Percentiles rank a stretch among this genome's conserved stretches.
These are phyloP conservation scores for Umbelopsis sp. DNA, from an alignment of 371 early-diverging fungal genomes.

Conservation along the genomic window DNA sequence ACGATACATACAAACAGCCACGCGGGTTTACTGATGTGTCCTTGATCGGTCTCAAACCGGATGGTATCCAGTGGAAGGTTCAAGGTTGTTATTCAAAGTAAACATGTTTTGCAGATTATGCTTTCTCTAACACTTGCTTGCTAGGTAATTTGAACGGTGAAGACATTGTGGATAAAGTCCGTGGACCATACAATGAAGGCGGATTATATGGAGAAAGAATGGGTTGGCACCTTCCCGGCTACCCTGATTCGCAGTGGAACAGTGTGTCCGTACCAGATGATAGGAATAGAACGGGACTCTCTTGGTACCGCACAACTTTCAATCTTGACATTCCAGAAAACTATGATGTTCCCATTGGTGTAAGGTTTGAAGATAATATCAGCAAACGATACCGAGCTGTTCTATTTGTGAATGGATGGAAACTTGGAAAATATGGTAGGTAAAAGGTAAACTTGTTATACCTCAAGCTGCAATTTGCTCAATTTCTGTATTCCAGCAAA, in stretches of 20 bases:
- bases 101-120: too few species aligned
- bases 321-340: conserved; percentile 24
- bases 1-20: conserved; percentile 12
- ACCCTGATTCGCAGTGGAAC: conserved; percentile 25
- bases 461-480: too few species aligned
- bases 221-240: conserved; percentile 35
- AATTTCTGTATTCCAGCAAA: conserved; percentile 18
- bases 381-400: not conserved
- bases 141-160: conserved; percentile 28
- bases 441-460: too few species aligned
- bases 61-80: too few species aligned
- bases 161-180: conserved; percentile 29
- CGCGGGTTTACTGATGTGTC: too few species aligned
- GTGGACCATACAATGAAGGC: conserved; percentile 30
- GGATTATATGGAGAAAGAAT: conserved; percentile 30
- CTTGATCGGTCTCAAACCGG: too few species aligned
- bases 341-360: conserved; percentile 24
- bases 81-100: too few species aligned
- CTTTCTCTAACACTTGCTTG: too few species aligned
- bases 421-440: too few species aligned
- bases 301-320: conserved; percentile 30
- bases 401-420: too few species aligned
- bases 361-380: conserved; percentile 21
- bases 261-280: conserved; percentile 17
- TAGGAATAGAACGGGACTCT: conserved; percentile 23